Conservation (phyloP, 208 protist genomes). For the Novymonas esmeraldas region DNA sequence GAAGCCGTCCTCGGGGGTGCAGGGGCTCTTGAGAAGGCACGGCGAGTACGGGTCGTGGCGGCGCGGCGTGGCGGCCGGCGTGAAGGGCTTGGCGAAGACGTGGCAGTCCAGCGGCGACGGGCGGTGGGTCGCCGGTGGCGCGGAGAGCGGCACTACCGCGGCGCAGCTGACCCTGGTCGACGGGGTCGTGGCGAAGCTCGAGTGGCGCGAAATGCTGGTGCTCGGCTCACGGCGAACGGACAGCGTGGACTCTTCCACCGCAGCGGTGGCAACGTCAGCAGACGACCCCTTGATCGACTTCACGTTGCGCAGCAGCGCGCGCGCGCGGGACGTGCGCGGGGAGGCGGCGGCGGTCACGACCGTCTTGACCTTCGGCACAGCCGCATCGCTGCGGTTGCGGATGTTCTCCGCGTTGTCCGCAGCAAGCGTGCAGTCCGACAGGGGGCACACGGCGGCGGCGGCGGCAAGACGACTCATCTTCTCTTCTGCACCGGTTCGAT, state of each 20-base stretch:
- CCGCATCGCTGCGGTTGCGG: constrained; percentile 24
- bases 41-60: constrained; percentile 68
- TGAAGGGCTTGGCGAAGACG: constrained; percentile 34
- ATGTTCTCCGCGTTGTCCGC: constrained; percentile 86
- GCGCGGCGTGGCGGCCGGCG: constrained; percentile 12
- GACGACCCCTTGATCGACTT: not conserved
- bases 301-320: constrained; percentile 9
- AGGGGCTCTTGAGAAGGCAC: constrained; percentile 33
- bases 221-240: constrained; percentile 13
- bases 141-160: not conserved
- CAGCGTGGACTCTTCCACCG: not conserved
- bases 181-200: not conserved
- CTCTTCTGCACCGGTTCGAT: too few species aligned
- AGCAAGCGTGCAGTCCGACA: constrained; percentile 78
- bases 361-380: constrained; percentile 8
- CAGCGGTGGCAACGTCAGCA: not conserved
- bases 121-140: not conserved
- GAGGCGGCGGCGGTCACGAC: not conserved
- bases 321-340: constrained; percentile 12
- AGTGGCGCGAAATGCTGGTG: not conserved
- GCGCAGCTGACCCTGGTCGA: not conserved
- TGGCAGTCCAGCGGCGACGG: constrained; percentile 13
- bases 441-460: constrained; percentile 25
- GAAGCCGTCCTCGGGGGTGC: constrained; percentile 61
- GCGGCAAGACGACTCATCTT: constrained; percentile 25